phyloP scores from a whole-genome alignment of 768 basidiomycete genomes.

The Phaeotremella skinneri region DNA sequence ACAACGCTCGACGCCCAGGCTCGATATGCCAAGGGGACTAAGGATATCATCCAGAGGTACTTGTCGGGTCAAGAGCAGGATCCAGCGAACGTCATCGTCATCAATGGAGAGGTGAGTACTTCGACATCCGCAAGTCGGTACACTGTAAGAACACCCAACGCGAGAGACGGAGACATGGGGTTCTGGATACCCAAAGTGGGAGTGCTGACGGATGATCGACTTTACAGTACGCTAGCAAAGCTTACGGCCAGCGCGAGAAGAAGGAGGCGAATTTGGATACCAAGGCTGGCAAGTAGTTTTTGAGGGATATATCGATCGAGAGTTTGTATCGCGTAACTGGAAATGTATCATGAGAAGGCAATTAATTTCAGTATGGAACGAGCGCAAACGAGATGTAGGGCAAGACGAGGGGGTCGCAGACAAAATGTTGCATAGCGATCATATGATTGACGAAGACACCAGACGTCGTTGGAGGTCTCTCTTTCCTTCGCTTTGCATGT shows the following conservation, averaged over 20 bases:
- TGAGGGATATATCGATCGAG: background rate
- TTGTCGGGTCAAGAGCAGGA: conserved; percentile 62
- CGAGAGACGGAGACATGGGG: no score
- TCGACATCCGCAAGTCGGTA: background rate
- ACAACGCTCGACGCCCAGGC: conserved; percentile 86
- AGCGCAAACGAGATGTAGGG: no score
- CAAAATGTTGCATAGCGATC: no score
- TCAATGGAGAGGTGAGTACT: conserved; percentile 56
- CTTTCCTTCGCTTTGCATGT: no score
- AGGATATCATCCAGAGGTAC: conserved; percentile 46
- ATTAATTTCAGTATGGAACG: no score
- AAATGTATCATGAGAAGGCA: no score
- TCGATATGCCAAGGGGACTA: conserved; percentile 66
- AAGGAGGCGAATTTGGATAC: conserved; percentile 6
- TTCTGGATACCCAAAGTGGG: no score
- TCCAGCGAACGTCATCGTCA: conserved; percentile 76
- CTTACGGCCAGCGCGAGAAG: conserved; percentile 44
- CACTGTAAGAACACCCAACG: no score
- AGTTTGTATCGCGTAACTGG: background rate
- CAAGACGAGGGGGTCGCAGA: no score
- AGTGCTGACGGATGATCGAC: background rate
- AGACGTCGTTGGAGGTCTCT: no score
- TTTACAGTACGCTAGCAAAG: conserved; percentile 42
- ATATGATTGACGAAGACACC: no score
- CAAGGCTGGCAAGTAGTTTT: background rate